These are phyloP conservation scores for Fomitopsis schrenkii DNA, from an alignment of 1,284 basidiomycete genomes.

Conservation along the genomic window DNA sequence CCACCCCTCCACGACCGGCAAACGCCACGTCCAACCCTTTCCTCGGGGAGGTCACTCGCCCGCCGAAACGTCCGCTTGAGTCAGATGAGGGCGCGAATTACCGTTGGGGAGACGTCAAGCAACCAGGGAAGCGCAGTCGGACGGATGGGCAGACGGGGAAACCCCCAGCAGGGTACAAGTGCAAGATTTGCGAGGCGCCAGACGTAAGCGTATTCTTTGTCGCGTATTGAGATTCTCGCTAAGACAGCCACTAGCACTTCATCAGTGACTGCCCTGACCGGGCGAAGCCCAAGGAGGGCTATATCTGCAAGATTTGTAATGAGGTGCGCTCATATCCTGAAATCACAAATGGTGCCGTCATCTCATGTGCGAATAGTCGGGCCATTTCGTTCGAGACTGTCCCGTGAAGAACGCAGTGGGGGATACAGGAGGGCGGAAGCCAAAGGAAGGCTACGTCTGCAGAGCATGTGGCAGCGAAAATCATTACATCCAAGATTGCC, in stretches of 20 bases:
- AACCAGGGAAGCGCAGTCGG: conserved; percentile 51
- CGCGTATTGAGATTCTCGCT: background rate
- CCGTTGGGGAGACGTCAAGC: conserved; percentile 60
- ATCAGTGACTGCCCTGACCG: conserved; percentile 73
- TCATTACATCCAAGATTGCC: conserved; percentile 86
- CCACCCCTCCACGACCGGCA: conserved; percentile 42
- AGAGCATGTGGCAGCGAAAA: conserved; percentile 81
- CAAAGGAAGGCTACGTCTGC: conserved; percentile 81
- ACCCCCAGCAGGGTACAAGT: conserved; percentile 70
- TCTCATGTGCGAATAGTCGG: conserved; percentile 42
- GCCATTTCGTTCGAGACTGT: conserved; percentile 85
- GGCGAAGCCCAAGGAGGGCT: conserved; percentile 74
- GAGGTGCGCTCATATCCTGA: conserved; percentile 32
- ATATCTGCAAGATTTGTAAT: conserved; percentile 83
- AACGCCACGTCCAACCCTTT: conserved; percentile 79
- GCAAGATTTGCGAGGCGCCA: conserved; percentile 69
- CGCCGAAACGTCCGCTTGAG: conserved; percentile 53
- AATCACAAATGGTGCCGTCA: background rate
- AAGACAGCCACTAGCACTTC: conserved; percentile 52
- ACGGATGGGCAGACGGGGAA: conserved; percentile 46
- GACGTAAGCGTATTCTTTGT: conserved; percentile 45
- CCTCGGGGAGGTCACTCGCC: conserved; percentile 34
- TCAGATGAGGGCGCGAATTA: conserved; percentile 52
- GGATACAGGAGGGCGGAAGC: conserved; percentile 76
- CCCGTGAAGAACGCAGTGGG: conserved; percentile 71